phyloP scores from a whole-genome alignment of 306 rosid genomes.

The Cucumis melo region DNA sequence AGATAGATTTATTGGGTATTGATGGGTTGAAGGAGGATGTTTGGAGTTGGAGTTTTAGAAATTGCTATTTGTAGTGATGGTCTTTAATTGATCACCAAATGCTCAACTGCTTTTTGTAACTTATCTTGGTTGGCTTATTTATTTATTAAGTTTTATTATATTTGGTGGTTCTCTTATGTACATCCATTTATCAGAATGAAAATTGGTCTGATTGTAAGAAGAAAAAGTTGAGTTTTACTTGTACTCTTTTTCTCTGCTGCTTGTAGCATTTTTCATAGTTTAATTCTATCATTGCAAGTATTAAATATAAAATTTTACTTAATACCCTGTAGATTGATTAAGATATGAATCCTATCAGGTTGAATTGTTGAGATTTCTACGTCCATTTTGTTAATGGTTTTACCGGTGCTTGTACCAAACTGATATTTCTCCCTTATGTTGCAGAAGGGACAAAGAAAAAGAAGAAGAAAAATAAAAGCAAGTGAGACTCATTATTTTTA shows the following conservation, averaged over 20 bases:
- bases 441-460: constrained; percentile 81
- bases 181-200: not conserved
- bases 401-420: not conserved
- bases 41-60: not conserved
- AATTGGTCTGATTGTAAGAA: not conserved
- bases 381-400: not conserved
- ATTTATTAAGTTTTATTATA: not conserved
- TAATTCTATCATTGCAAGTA: not conserved
- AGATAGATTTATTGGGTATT: not conserved
- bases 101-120: not conserved
- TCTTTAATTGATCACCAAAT: not conserved
- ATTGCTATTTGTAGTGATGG: not conserved
- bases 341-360: not conserved
- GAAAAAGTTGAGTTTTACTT: not conserved
- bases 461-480: constrained; percentile 92
- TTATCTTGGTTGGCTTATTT: not conserved
- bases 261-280: not conserved
- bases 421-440: not conserved
- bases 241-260: not conserved
- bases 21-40: not conserved
- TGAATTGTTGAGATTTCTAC: not conserved
- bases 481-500: constrained; percentile 41
- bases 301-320: not conserved
- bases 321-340: not conserved
- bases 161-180: not conserved